Evolutionary conservation across 2,329 filamentous ascomycete genomes (phyloP), one percentile per base, ranked within the genome.

Genomic region (Cercospora zeina): DNA sequence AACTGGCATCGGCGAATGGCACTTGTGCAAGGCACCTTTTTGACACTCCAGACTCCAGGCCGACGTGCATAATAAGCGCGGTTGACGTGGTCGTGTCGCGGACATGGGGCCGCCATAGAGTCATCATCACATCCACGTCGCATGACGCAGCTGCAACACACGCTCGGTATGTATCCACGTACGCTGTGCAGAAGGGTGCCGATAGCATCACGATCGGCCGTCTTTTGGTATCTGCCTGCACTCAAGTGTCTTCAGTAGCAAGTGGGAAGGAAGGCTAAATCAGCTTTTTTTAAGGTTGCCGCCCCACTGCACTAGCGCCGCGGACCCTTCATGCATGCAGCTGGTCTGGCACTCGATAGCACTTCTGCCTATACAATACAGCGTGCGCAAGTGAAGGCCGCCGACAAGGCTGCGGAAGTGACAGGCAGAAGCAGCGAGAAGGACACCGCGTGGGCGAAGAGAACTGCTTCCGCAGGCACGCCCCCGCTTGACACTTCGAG

Each of bases 81-180:
- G 24, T 60, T 60, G 58, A 60, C 58, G 58, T 60, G 58, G 58
- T 54, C 49, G 47, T 24, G 58, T 49, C 39, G 24, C 55, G 55
- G 39, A 57, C 37, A 47, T 30, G 30, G 31, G 49, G 45, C 56
- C 42, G 31, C 55, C 31, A 19, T 24, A 16, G 9, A 4, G 42
- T 16, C 30, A 47, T 82, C 81, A 62, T 79, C 78, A 0, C 68
- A 77, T 1, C 71, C 74, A 37, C 55, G 49, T 33, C 24, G 31
- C 30, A 54, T 58, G 60, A 49, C 34, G 54, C 21, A n/a, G 47
- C 33, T 34, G 54, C 37, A 11, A n/a, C 30, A 11, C 13, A 13
- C 16, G 3, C 4, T 24, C 45, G 54, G 54, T 57, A 57, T 31
- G 54, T 57, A 21, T 19, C 16, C 37, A 24, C 13, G 30, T 36